These are phyloP conservation scores for Macrolepiota albuminosa DNA, from an alignment of 768 basidiomycete genomes.

Conservation along the genomic window DNA sequence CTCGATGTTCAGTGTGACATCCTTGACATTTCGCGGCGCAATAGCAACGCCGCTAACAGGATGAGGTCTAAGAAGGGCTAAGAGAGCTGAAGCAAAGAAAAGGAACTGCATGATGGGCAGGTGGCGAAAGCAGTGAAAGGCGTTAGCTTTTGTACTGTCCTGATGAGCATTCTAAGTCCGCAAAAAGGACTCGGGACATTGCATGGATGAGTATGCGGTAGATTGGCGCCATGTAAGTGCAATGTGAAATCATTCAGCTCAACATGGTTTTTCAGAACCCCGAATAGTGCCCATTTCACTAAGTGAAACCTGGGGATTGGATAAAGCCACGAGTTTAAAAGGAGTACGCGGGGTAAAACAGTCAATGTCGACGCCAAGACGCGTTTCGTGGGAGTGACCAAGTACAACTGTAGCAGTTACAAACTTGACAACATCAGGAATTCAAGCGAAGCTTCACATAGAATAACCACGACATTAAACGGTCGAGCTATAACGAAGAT, in stretches of 20 bases:
- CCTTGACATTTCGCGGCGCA: not conserved
- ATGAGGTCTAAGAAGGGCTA: constrained; percentile 8
- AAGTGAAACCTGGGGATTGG: constrained; percentile 10
- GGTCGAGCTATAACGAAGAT: not conserved
- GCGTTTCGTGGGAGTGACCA: constrained; percentile 6
- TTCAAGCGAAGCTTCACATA: not conserved
- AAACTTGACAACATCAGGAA: not conserved
- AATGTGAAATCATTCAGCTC: constrained; percentile 1
- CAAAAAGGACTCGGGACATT: constrained; percentile 10
- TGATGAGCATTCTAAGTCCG: not conserved
- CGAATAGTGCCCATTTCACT: constrained; percentile 4
- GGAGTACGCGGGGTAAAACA: not conserved
- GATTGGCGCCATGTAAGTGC: not conserved
- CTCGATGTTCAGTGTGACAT: constrained; percentile 15
- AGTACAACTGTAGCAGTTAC: not conserved
- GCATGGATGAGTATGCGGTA: not conserved
- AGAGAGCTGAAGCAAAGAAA: constrained; percentile 5
- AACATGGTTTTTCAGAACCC: not conserved
- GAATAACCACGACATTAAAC: not conserved
- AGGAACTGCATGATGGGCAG: constrained; percentile 12
- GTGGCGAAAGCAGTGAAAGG: not conserved
- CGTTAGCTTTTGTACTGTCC: constrained; percentile 8
- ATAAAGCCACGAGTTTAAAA: not conserved
- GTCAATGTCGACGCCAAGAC: not conserved
- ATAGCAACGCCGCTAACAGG: constrained; percentile 2